Base-by-base conservation (phyloP, 139 green algal genomes). In the Micractinium sp. region DNA sequence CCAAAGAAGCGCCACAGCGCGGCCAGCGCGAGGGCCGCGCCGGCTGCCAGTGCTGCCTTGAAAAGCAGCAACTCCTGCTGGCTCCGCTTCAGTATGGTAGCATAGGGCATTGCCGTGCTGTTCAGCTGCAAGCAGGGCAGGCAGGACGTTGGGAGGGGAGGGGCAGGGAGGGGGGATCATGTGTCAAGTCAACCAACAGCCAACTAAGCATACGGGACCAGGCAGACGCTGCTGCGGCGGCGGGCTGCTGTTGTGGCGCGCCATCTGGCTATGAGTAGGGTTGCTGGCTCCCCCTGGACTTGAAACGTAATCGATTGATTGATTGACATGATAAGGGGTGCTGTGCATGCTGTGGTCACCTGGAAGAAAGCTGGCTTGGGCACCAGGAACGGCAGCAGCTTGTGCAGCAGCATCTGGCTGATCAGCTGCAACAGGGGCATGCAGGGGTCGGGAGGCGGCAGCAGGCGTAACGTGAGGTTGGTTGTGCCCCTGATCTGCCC, bases 301-400 rank as follows among this genome's bases (percentile, higher is more conserved):
- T n/a, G n/a, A n/a, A n/a, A n/a, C n/a, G n/a, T n/a, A n/a, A n/a
- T n/a, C n/a, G n/a, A n/a, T n/a, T n/a, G n/a, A n/a, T n/a, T n/a
- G n/a, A n/a, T n/a, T n/a, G n/a, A n/a, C n/a, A n/a, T n/a, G n/a
- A n/a, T n/a, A n/a, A n/a, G n/a, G n/a, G n/a, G n/a, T n/a, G n/a
- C n/a, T n/a, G n/a, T n/a, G n/a, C n/a, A n/a, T n/a, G 47, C 47
- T 56, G 47, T 56, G 47, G 47, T 56, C 19, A 29, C 75, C 78
- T 86, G 81, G 56, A 86, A 75, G 60, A 86, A 74, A 1, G 71
- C 73, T 16, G 85, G 85, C 85, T 75, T 71, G 47, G 71, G 85
- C 85, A 88, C 85, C 71, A 82, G 73, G 75, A 88, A 88, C 0
- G 85, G 85, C 47, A 88, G 85, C 71, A 88, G 3, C 85, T 74